phyloP scores from a whole-genome alignment of 495 filamentous ascomycete species.

The Gamarada debralockiae region DNA sequence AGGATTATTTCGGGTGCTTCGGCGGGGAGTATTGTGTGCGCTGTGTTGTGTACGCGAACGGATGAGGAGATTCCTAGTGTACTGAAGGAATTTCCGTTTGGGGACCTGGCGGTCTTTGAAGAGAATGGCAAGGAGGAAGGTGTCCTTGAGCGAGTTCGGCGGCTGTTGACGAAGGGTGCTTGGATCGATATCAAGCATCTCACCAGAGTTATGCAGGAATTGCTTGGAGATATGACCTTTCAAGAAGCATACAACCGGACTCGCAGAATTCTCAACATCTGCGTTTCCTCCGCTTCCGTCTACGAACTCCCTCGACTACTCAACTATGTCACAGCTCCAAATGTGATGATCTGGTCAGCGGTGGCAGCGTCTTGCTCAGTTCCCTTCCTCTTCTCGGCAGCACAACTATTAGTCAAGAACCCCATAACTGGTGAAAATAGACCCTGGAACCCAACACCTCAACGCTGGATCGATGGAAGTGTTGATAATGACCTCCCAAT shows the following conservation, averaged over 20 bases:
- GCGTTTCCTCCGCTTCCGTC: constrained; percentile 79
- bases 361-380: constrained; percentile 94
- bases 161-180: constrained; percentile 75
- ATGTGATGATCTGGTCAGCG: constrained; percentile 95
- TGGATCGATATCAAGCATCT: constrained; percentile 82
- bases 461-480: constrained; percentile 88
- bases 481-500: constrained; percentile 94
- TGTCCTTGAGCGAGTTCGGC: constrained; percentile 62
- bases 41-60: constrained; percentile 78
- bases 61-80: constrained; percentile 80
- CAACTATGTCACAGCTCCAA: constrained; percentile 90
- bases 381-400: constrained; percentile 77
- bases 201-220: constrained; percentile 69
- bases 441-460: constrained; percentile 80
- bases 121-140: constrained; percentile 65
- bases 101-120: constrained; percentile 82
- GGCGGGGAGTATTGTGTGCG: constrained; percentile 88
- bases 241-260: constrained; percentile 94
- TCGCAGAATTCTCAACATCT: constrained; percentile 85
- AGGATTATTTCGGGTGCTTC: constrained; percentile 92
- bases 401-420: constrained; percentile 77
- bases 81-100: constrained; percentile 70
- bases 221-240: constrained; percentile 88
- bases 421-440: constrained; percentile 71
- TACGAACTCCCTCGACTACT: constrained; percentile 84